Percentiles rank a stretch among this genome's conserved stretches.
Conservation (phyloP, 2,329 filamentous ascomycete genomes). For the Fusarium proliferatum region DNA sequence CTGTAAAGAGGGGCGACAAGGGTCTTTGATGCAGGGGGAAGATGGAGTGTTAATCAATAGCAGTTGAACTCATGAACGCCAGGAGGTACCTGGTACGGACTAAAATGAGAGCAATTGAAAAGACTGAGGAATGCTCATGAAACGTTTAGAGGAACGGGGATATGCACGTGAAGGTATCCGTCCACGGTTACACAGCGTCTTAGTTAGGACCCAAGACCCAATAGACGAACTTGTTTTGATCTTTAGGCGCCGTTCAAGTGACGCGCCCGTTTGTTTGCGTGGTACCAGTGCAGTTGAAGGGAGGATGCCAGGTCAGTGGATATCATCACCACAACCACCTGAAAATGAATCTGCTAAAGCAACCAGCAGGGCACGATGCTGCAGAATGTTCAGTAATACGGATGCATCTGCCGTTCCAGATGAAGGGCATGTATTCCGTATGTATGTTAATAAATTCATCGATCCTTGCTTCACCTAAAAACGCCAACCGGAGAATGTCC, state of each 20-base stretch:
- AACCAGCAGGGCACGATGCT: slow-evolving; percentile 1
- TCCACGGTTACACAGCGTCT: slow-evolving; percentile 3
- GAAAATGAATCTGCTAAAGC: slow-evolving; percentile 33
- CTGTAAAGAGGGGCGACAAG: slow-evolving; percentile 33
- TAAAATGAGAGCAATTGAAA: slow-evolving; percentile 12
- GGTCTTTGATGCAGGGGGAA: slow-evolving; percentile 42
- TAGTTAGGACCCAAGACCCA: neutral
- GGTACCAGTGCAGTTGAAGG: neutral
- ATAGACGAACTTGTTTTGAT: neutral
- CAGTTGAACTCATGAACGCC: slow-evolving; percentile 19
- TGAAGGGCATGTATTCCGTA: neutral
- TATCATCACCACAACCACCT: slow-evolving; percentile 37
- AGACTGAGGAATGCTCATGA: slow-evolving; percentile 36
- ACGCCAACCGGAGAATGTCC: neutral
- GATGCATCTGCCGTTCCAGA: neutral
- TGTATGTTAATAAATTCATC: neutral
- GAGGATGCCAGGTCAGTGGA: slow-evolving; percentile 4
- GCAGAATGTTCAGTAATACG: slow-evolving; percentile 5
- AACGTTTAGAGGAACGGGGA: slow-evolving; percentile 27
- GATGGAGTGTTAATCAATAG: slow-evolving; percentile 29
- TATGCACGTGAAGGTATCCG: slow-evolving; percentile 31
- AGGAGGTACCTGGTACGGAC: slow-evolving; percentile 19
- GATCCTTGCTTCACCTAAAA: neutral
- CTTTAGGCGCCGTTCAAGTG: slow-evolving; percentile 12
- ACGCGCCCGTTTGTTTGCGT: slow-evolving; percentile 23